Evolutionary conservation across 169 alveolate species (phyloP).

Genomic region (Fabrea salina): DNA sequence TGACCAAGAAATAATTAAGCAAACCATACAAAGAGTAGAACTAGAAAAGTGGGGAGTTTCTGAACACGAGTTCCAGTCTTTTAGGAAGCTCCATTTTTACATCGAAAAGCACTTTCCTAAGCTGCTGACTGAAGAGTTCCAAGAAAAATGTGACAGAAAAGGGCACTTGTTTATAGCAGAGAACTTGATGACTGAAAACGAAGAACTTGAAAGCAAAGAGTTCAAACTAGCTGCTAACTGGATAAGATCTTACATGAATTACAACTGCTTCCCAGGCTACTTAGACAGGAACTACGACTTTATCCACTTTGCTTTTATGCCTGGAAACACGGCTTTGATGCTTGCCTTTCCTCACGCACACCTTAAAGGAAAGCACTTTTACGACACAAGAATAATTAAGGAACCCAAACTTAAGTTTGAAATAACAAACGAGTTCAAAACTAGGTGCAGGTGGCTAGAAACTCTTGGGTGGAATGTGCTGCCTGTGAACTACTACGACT

Average conservation of each 20-base stretch:
- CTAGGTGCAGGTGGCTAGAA: slow-evolving; percentile 17
- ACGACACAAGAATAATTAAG: neutral
- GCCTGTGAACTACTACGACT: neutral
- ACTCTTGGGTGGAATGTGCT: neutral
- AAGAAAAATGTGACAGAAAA: neutral
- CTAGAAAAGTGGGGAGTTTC: neutral
- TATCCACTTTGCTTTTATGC: neutral
- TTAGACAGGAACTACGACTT: neutral
- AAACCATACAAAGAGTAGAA: neutral
- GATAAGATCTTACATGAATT: neutral
- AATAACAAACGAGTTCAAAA: neutral
- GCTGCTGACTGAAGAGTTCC: neutral
- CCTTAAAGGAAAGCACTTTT: neutral
- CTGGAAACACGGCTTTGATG: neutral
- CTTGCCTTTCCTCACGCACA: neutral
- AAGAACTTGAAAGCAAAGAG: neutral
- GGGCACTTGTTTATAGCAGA: neutral
- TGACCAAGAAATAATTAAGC: neutral
- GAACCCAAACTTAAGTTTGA: slow-evolving; percentile 1
- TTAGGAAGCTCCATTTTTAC: neutral
- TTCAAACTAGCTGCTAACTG: neutral
- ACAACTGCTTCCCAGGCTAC: neutral
- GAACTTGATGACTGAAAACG: neutral
- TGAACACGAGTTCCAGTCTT: neutral
- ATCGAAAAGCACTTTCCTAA: neutral